Evolutionary conservation across 495 filamentous ascomycete genomes (phyloP), one percentile per base, ranked within the genome.

Genomic region (Lasiosphaeria miniovina): DNA sequence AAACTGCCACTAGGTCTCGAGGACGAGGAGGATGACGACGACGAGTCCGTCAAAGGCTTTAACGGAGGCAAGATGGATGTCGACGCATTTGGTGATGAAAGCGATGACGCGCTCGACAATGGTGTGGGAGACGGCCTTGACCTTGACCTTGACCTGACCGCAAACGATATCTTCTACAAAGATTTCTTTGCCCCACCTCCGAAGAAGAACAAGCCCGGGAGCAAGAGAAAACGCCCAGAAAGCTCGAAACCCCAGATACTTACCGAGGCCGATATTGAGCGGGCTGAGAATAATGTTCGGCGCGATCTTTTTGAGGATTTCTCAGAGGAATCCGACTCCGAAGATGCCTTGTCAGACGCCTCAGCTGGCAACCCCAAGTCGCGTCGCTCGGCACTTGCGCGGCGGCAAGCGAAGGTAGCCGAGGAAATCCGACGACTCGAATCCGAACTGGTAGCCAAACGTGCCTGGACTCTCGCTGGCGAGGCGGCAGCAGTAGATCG

Each of bases 261-360:
- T 12, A 77, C 77, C n/a, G 80, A 84, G 15, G 80, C 77, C 36
- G 87, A 92, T 57, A 74, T 97, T 15, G 81, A 96, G 64, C 86
- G 90, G 46, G 91, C 92, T n/a, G 95, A 98, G 76, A 88, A 85
- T 31, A 86, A 91, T 63, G 92, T 95, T 36, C 89, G 90, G 24
- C 89, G 93, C 49, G 94, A 98, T 71, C 77, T 98, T 31, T 97
- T 98, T 60, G 91, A 96, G 34, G 93, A 96, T 61, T 82, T 88
- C 34, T 80, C 78, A 7, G 86, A 87, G 54, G 74, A 74, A 4
- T 81, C 80, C 17, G 82, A 80, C 46, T 78, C 75, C 7, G 79
- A 80, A 60, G 74, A 87, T 56, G 77, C 80, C 38, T 74, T 81
- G 46, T 85, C 78, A 36, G 80, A 84, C 54, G 76, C 73, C 49